Percentiles rank a stretch among this genome's conserved stretches.
phyloP scores from a whole-genome alignment of 1,139 yeast species.

The Nematodospora anomalae region DNA sequence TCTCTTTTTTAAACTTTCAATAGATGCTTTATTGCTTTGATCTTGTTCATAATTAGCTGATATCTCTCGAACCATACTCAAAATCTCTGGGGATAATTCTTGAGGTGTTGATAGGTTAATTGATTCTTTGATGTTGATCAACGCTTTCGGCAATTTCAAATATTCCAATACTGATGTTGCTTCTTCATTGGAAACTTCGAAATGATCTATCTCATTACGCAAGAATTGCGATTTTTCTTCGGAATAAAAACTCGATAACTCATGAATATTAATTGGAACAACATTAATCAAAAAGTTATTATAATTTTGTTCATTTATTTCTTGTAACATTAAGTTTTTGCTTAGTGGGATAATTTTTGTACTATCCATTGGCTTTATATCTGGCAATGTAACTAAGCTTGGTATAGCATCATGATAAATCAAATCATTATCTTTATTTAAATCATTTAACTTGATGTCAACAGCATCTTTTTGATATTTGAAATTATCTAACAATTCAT shows the following conservation, averaged over 20 bases:
- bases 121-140: constrained; percentile 52
- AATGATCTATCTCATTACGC: constrained; percentile 71
- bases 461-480: constrained; percentile 48
- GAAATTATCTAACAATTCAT: constrained; percentile 43
- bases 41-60: constrained; percentile 24
- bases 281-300: constrained; percentile 68
- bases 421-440: constrained; percentile 83
- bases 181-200: constrained; percentile 80
- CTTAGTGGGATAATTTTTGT: constrained; percentile 62
- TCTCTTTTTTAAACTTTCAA: constrained; percentile 34
- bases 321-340: constrained; percentile 33
- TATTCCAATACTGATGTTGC: constrained; percentile 75
- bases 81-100: constrained; percentile 19
- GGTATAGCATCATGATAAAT: constrained; percentile 83
- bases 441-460: constrained; percentile 43
- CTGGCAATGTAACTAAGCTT: constrained; percentile 53
- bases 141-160: constrained; percentile 69
- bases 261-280: constrained; percentile 85
- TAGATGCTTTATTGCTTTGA: constrained; percentile 22
- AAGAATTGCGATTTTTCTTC: constrained; percentile 83
- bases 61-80: constrained; percentile 30
- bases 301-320: constrained; percentile 56
- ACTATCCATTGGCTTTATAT: constrained; percentile 72
- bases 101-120: constrained; percentile 6
- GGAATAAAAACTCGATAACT: constrained; percentile 80